Evolutionary conservation across 495 filamentous ascomycete genomes (phyloP), one percentile per base, ranked within the genome.

Genomic region (Tuber microsphaerosporum): DNA sequence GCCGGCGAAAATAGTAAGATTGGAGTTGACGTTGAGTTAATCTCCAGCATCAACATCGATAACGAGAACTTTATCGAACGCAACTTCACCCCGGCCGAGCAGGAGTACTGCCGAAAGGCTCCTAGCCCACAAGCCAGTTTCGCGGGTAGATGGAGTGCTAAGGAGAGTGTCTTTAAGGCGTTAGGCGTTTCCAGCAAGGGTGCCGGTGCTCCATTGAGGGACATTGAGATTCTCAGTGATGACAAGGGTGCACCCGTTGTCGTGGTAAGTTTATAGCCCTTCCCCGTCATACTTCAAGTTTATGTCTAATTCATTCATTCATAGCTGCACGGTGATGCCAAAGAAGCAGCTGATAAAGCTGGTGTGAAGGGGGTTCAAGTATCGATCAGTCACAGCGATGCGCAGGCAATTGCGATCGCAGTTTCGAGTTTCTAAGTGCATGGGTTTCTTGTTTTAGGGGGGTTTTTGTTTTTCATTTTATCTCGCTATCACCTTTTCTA

Each of bases 121-220:
- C 84, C 92, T 65, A 88, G 86, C 78, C 90, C 93, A 1, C 92
- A 93, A 80, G 90, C 93, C 70, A 92, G 91, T 61, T 97, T 97
- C 85, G 92, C 95, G 0, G 95, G 95, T 22, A 89, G 93, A 74
- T 99, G 95, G 95, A 93, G 90, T 78, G 95, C 95, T 5, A 99
- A 99, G 85, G 95, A 99, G 86, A 95, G 94, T 7, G 93, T 99
- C 7, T 99, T 99, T 86, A 99, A 99, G 88, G 91, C 92, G 19
- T 85, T 99, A n/a, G 92, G 93, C 61, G 93, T 97, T n/a, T 84
- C 87, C 78, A 89, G 92, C 83, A 90, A 92, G 84, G 95, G 95
- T 73, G 94, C 91, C 19, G 95, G 96, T 76, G 94, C 95, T 72
- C 88, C 92, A 26, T 80, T 99, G 85, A 94, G 91, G 86, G 94